A percentile compares a stretch with the other conserved stretches of the same genome.
These are phyloP conservation scores for Aspergillus udagawae DNA, from an alignment of 2,329 filamentous ascomycete genomes.

Conservation along the genomic window DNA sequence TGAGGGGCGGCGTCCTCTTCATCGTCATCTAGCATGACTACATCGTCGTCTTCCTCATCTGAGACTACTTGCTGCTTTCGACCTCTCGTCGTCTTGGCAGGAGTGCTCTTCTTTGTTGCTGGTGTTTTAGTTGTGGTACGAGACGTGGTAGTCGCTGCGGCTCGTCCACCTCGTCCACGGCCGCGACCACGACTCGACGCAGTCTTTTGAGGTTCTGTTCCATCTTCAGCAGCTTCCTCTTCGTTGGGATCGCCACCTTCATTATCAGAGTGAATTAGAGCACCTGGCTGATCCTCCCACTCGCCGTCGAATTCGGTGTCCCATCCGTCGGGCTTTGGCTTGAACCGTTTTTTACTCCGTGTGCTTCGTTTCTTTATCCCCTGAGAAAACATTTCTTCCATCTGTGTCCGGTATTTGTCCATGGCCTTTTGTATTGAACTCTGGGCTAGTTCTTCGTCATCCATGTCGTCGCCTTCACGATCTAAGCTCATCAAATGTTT, in stretches of 20 bases:
- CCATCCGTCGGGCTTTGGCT: slow-evolving; percentile 75
- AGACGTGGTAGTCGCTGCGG: slow-evolving; percentile 38
- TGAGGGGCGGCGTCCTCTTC: slow-evolving; percentile 26
- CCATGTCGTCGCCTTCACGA: slow-evolving; percentile 64
- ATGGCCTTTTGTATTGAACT: slow-evolving; percentile 70
- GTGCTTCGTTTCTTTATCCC: slow-evolving; percentile 55
- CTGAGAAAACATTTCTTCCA: slow-evolving; percentile 67
- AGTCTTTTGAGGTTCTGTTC: slow-evolving; percentile 36
- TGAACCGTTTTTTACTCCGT: slow-evolving; percentile 56
- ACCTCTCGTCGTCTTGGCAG: slow-evolving; percentile 16
- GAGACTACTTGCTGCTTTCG: slow-evolving; percentile 29
- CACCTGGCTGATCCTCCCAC: slow-evolving; percentile 77
- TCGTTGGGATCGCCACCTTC: slow-evolving; percentile 46
- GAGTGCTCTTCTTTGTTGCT: slow-evolving; percentile 24
- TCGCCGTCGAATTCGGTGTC: slow-evolving; percentile 83
- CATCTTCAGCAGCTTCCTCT: slow-evolving; percentile 47
- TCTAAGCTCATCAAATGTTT: slow-evolving; percentile 65
- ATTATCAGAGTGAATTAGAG: slow-evolving; percentile 52
- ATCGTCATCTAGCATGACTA: slow-evolving; percentile 37
- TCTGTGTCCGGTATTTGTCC: slow-evolving; percentile 64
- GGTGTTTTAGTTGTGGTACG: slow-evolving; percentile 28
- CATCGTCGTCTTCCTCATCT: slow-evolving; percentile 40
- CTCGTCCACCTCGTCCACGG: slow-evolving; percentile 41
- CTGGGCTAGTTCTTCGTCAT: slow-evolving; percentile 63
- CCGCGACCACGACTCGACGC: slow-evolving; percentile 46